Evolutionary conservation across 1,139 yeast genomes (phyloP), one percentile per base, ranked within the genome.

Genomic region (Yamadazyma sp.): DNA sequence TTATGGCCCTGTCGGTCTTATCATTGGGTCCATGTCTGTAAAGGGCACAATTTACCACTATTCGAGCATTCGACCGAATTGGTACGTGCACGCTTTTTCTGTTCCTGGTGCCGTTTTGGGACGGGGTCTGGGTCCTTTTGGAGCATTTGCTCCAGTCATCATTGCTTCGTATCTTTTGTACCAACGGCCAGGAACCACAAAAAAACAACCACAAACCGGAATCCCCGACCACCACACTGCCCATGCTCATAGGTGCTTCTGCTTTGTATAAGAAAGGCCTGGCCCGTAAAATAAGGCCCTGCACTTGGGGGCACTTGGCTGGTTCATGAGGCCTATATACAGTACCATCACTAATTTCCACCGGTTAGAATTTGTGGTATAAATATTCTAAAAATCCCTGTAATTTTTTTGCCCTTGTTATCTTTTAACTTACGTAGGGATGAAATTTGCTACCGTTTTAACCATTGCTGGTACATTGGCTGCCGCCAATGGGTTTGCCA

Each of bases 391-490:
- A 11, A 14, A 23, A 22, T 11, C 33, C 33, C 37, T 27, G 17
- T 10, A 24, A 5, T 11, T 6, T 12, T n/a, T 12, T 27, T 34
- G 12, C 11, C 31, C 30, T 32, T 23, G 15, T 36, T 26, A 28
- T 28, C 31, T 28, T 28, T 28, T 9, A 5, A 14, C 38, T 25
- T 35, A 17, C 15, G 9, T 11, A 26, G 42, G 17, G 7, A 66
- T 66, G 73, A 67, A 58, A 55, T 51, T 67, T 33, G 50, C 63
- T 30, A 44, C 49, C 36, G 47, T 60, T 20, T 45, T 59, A n/a
- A 51, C 58, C 18, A 51, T 62, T 36, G 57, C 62, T 38, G 55
- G 61, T 32, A 47, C 62, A 7, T 44, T 55, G n/a, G 53, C 51
- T 23, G 43, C 56, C 3, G 45, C 55, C 24, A 56, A 64, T 38